Evolutionary conservation across 139 green algal genomes (phyloP), one percentile per base, ranked within the genome.

Genomic region (Marvania coccoides): DNA sequence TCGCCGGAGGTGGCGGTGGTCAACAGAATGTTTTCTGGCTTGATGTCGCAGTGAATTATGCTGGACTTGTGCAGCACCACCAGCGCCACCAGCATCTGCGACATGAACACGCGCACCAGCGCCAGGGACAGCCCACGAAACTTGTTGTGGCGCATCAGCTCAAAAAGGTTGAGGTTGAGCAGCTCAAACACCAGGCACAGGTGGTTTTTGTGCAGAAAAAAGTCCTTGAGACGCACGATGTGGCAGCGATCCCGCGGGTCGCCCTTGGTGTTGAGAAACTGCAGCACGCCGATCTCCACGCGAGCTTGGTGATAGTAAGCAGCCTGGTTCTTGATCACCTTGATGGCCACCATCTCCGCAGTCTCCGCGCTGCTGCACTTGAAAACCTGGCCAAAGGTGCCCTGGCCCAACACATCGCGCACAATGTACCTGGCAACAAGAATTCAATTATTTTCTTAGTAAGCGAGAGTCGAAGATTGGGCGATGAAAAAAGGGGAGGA

Each of bases 41-140:
- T 99, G 2, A 99, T 77, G 75, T 99, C 94, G 72, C 94, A 98
- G 83, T 99, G 94, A 34, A 99, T 93, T 75, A 99, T 91, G 61
- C 67, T 63, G 2, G 87, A 85, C 6, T 91, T 82, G 12, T 83
- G 74, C 67, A 98, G 74, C 35, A 96, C 81, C 5, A 61, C 65
- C 58, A 99, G 73, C 3, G 88, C 78, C 34, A 92, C 81, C 63
- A 99, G 74, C 4, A 98, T 87, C 78, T 93, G 86, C 13, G 58
- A 61, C 28, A 88, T 65, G 61, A 97, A 92, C 24, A 93, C 73
- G 59, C 91, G 79, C 38, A 99, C 76, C 34, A 97, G 86, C 23
- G 83, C 78, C 45, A 98, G 79, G 6, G 79, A 89, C 24, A 99
- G 83, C 4, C 94, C 91, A 15, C 78, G 74, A 72, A 91, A 99